These are phyloP conservation scores for Mycena vitilis DNA, from an alignment of 768 basidiomycete genomes.

Conservation along the genomic window DNA sequence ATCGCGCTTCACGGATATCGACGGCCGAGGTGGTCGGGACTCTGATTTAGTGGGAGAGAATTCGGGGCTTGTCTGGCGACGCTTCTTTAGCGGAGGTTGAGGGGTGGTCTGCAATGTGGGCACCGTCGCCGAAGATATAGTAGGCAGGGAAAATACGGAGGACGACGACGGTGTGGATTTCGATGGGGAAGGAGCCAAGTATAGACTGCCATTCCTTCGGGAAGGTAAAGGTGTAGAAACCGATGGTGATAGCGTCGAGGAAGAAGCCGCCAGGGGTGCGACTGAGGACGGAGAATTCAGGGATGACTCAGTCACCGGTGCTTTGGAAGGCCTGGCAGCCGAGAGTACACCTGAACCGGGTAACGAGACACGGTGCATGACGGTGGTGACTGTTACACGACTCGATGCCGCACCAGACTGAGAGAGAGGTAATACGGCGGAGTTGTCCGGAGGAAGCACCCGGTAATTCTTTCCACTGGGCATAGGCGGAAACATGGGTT, in stretches of 20 bases:
- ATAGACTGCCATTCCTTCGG: constrained; percentile 12
- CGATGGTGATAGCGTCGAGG: constrained; percentile 20
- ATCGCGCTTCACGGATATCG: constrained; percentile 64
- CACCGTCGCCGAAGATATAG: constrained; percentile 22
- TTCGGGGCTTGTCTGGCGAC: constrained; percentile 13
- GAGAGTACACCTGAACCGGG: constrained; percentile 33
- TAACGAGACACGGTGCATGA: constrained; percentile 47
- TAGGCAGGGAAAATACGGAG: background rate
- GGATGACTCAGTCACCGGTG: constrained; percentile 16
- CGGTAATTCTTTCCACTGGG: constrained; percentile 57
- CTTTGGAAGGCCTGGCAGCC: constrained; percentile 14
- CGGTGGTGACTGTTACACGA: constrained; percentile 65
- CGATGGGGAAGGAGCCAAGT: constrained; percentile 22
- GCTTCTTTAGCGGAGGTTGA: constrained; percentile 28
- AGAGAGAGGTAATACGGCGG: constrained; percentile 48
- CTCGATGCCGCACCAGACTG: constrained; percentile 46
- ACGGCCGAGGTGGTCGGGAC: constrained; percentile 49
- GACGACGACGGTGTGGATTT: constrained; percentile 20
- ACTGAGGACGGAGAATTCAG: constrained; percentile 8
- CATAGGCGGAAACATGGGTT: constrained; percentile 68
- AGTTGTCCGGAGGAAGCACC: constrained; percentile 50
- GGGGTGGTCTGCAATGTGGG: constrained; percentile 12
- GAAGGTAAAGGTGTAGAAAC: constrained; percentile 9
- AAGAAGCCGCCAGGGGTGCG: constrained; percentile 2
- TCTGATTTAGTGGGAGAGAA: constrained; percentile 32